Evolutionary conservation across 768 basidiomycete genomes (phyloP).

Genomic region (Pisolithus orientalis): DNA sequence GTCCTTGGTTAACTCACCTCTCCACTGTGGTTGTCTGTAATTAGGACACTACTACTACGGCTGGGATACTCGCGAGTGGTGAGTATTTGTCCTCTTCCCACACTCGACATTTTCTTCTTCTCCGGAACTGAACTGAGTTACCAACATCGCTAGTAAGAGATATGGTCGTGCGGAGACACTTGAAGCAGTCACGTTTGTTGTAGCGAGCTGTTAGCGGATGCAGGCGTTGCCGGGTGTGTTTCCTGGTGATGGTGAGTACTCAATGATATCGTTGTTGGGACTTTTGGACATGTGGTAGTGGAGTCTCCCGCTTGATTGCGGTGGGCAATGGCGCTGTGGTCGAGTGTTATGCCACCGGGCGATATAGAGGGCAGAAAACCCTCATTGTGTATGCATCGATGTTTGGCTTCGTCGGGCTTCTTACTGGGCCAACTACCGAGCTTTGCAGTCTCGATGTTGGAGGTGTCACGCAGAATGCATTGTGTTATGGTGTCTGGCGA

Average conservation of each 20-base stretch:
- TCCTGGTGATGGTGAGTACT: neutral
- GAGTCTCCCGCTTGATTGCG: too few species aligned
- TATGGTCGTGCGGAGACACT: conserved; percentile 75
- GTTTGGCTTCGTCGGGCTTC: too few species aligned
- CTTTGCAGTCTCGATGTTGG: too few species aligned
- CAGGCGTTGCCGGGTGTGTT: neutral
- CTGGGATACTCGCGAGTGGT: conserved; percentile 75
- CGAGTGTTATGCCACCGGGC: too few species aligned
- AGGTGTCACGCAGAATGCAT: too few species aligned
- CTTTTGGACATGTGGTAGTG: too few species aligned
- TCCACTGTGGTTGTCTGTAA: neutral
- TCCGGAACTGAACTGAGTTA: conserved; percentile 4
- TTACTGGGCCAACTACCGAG: too few species aligned
- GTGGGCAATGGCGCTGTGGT: too few species aligned
- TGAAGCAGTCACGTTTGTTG: conserved; percentile 66
- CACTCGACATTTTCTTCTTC: neutral
- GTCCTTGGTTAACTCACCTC: neutral
- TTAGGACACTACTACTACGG: conserved; percentile 65
- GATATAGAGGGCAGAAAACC: too few species aligned
- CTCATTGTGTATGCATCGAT: too few species aligned
- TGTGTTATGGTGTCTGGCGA: too few species aligned
- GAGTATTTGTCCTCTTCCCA: conserved; percentile 18
- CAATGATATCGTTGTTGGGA: too few species aligned
- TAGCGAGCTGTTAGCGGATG: conserved; percentile 22
- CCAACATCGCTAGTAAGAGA: conserved; percentile 49